Base-by-base conservation (phyloP, 1,284 basidiomycete species). In the Apiotrichum montevideense region DNA sequence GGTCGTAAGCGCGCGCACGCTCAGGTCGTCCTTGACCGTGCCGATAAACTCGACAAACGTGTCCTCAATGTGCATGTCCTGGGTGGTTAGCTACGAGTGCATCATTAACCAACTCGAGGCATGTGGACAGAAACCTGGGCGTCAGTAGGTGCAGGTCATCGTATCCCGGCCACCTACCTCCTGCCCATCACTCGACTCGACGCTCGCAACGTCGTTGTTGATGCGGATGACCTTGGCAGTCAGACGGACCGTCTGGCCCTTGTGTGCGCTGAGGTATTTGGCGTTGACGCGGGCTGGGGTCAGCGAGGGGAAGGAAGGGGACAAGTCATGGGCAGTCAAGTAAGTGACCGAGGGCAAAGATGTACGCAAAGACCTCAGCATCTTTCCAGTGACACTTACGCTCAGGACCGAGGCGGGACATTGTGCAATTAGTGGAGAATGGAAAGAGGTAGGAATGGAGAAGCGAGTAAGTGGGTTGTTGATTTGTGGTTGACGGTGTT, bases 1-100 rank as follows among this genome's bases (percentile, higher is more conserved):
- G 59, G 80, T 81, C 0, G 79, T 80, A 64, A 85, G 68, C 69
- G 86, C 82, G 65, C 83, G 85, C 57, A 94, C 74, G 0, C 80
- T 83, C 21, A 83, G 79, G 40, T 82, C 78, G 56, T 85, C 81
- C 35, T 79, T 59, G 7, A 87, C 88, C 5, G 73, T 81, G 7
- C 89, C 90, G 45, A 94, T 81, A 52, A 93, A 77, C 73, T 94
- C 90, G 46, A 88, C 78, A 59, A 79, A 91, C 6, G 80, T 77
- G 47, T 83, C 83, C 0, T 74, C 73, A 48, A 85, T 73, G 42
- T 79, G 72, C 44, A 79, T 74, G 54, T 79, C 79, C 84, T 86
- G 65, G 29, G 13, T 13, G 3, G 4, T n/a, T 34, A 3, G 34
- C 21, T 14, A 15, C n/a, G 14, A 6, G 11, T n/a, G 13, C 29